These are phyloP conservation scores for Pilatotrama ljubarskyi DNA, from an alignment of 768 basidiomycete species.

Conservation along the genomic window DNA sequence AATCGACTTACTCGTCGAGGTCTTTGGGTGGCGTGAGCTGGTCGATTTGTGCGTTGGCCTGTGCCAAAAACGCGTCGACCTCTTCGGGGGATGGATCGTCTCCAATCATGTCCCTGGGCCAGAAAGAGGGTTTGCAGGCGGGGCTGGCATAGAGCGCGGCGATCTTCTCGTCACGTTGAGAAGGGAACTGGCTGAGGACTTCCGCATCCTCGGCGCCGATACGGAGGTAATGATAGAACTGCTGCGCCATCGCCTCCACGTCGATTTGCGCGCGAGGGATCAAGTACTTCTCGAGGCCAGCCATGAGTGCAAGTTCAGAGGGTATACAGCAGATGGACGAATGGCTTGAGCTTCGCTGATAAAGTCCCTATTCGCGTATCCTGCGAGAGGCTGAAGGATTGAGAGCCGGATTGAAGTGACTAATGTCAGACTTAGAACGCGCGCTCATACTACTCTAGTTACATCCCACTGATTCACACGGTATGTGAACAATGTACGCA, in stretches of 20 bases:
- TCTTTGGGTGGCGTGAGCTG: neutral
- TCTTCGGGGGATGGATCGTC: neutral
- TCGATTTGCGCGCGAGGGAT: constrained; percentile 4
- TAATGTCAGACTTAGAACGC: too few species aligned
- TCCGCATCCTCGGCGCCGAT: neutral
- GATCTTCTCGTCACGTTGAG: neutral
- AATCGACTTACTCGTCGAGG: neutral
- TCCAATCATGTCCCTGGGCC: neutral
- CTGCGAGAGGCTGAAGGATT: too few species aligned
- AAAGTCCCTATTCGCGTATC: too few species aligned
- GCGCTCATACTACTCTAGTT: too few species aligned
- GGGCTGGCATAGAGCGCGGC: neutral
- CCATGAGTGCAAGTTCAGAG: neutral
- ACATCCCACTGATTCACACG: too few species aligned
- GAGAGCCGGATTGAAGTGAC: too few species aligned
- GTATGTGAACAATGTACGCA: too few species aligned
- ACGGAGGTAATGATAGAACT: neutral
- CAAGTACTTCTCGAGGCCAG: neutral
- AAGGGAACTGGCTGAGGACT: neutral
- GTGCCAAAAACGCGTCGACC: neutral
- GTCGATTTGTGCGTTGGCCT: neutral
- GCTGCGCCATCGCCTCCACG: neutral
- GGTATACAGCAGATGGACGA: too few species aligned
- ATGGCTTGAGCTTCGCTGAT: too few species aligned
- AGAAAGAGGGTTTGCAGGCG: neutral